Evolutionary conservation across 352 stramenopile genomes (phyloP), one percentile per base, ranked within the genome.

Genomic region (Phytophthora citricola): DNA sequence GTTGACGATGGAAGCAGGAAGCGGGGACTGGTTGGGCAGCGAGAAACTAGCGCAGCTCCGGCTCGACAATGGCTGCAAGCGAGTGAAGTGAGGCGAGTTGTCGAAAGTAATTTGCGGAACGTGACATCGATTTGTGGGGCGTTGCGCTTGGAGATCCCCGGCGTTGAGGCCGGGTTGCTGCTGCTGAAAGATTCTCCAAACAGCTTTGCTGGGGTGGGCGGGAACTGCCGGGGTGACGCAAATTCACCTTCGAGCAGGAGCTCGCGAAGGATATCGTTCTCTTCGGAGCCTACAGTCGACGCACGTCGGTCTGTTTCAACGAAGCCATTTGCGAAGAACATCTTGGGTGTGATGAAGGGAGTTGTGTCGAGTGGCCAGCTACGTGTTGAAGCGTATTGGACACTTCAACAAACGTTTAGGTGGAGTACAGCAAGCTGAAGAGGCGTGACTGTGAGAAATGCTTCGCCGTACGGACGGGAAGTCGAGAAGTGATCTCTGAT

Each of bases 291-390:
- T 44, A 48, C 61, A 43, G 55, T 32, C 14, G 76, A 63, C n/a
- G 68, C 55, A 8, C 82, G 79, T 10, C 85, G 80, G 47, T 90
- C 81, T 57, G 80, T 75, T 65, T 93, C 84, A 63, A 87, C 66
- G 66, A 81, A 93, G 41, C 79, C 78, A 58, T 78, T 88, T 20
- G 82, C 77, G 57, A 91, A 93, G 58, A 93, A 93, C 81, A 93
- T 91, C 11, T 57, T 77, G 48, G 26, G 17, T 45, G 17, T 51
- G 36, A 49, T 59, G 46, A 52, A 38, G 22, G 31, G 41, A 36
- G n/a, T 49, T 45, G 40, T 55, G 67, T 63, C 27, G 51, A 57
- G 39, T 52, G 39, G 59, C 52, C 61, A 62, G 76, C 48, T 74
- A 68, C 55, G 65, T 61, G 54, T 65, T 68, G 44, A 74, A 65